These are phyloP conservation scores for Protomyces pachydermus DNA, from an alignment of 1,139 yeast species.

Conservation along the genomic window DNA sequence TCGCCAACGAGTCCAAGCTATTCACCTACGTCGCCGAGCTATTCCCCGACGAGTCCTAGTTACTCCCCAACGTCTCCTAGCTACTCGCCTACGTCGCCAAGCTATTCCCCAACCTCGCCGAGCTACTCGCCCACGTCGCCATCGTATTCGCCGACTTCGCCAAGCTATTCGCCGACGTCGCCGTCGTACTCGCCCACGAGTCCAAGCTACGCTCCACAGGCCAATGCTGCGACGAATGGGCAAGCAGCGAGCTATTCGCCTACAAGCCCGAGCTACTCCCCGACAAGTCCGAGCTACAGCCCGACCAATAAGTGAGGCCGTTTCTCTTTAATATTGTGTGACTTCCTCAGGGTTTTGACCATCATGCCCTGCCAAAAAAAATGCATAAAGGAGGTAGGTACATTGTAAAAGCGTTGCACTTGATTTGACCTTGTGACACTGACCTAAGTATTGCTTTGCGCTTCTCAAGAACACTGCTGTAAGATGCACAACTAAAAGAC, in stretches of 20 bases:
- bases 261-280: constrained; percentile 57
- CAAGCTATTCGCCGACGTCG: constrained; percentile 67
- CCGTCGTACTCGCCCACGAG: constrained; percentile 74
- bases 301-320: constrained; percentile 33
- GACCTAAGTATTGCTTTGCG: no score
- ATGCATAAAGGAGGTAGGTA: not conserved
- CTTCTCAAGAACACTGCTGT: no score
- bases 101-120: constrained; percentile 71
- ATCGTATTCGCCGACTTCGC: constrained; percentile 64
- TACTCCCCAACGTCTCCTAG: constrained; percentile 52
- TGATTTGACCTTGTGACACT: not conserved
- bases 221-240: not conserved
- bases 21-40: constrained; percentile 73
- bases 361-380: not conserved
- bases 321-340: not conserved
- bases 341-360: not conserved
- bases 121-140: constrained; percentile 72
- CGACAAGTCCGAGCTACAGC: constrained; percentile 56
- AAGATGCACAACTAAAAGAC: no score
- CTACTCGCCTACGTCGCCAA: constrained; percentile 63
- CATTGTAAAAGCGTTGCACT: not conserved
- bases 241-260: constrained; percentile 46
- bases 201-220: constrained; percentile 57
- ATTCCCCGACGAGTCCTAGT: constrained; percentile 39
- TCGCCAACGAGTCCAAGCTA: constrained; percentile 56